Conservation (phyloP, 345 rosid species). For the Tarenaya hassleriana region DNA sequence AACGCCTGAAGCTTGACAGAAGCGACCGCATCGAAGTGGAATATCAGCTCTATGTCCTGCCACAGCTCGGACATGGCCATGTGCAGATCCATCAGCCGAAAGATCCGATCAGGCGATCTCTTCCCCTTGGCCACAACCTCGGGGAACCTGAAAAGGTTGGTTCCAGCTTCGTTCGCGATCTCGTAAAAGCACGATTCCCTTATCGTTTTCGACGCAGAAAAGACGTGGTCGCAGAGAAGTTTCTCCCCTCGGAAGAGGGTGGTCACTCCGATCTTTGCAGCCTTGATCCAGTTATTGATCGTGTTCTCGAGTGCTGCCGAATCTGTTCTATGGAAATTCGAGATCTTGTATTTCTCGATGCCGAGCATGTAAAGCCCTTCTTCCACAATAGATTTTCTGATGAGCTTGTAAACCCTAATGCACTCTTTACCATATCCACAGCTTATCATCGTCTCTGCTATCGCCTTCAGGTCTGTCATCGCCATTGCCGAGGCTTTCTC, state of each 20-base stretch:
- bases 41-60: constrained; percentile 63
- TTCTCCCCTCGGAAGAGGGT: too few relatives aligned
- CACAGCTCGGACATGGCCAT: constrained; percentile 48
- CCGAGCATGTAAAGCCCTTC: constrained; percentile 59
- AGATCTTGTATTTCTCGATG: constrained; percentile 38
- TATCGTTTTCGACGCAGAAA: constrained; percentile 40
- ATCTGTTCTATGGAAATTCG: constrained; percentile 47
- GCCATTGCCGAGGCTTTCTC: constrained; percentile 36
- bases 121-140: constrained; percentile 55
- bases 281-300: constrained; percentile 61
- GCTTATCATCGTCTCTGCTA: constrained; percentile 73
- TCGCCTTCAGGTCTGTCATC: constrained; percentile 55
- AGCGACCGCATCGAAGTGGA: constrained; percentile 52
- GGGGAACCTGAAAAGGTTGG: constrained; percentile 60
- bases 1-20: constrained; percentile 46
- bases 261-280: too few relatives aligned
- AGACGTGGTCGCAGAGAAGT: too few relatives aligned
- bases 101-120: constrained; percentile 48
- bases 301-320: constrained; percentile 44
- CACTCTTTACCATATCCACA: constrained; percentile 81
- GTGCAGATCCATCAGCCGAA: constrained; percentile 56
- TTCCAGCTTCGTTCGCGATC: constrained; percentile 56
- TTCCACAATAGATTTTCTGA: constrained; percentile 60
- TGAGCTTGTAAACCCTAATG: constrained; percentile 38
- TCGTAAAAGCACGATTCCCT: constrained; percentile 68